phyloP scores from a whole-genome alignment of 1,284 basidiomycete genomes.

The Melampsora americana region DNA sequence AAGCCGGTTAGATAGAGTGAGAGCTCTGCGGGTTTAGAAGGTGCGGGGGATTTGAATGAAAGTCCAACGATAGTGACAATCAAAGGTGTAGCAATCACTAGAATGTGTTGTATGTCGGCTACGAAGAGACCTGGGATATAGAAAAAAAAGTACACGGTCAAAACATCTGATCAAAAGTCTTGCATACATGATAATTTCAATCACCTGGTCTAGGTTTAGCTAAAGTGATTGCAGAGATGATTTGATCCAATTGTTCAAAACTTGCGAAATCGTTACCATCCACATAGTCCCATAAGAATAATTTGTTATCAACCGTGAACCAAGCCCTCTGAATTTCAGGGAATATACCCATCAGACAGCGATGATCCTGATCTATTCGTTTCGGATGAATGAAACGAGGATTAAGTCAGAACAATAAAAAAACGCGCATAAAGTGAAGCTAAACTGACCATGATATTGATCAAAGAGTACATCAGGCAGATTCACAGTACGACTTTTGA shows the following conservation, averaged over 20 bases:
- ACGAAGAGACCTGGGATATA: slow-evolving; percentile 69
- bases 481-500: slow-evolving; percentile 68
- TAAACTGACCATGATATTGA: slow-evolving; percentile 68
- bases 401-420: too few species aligned
- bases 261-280: slow-evolving; percentile 87
- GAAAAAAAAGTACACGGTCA: neutral
- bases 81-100: slow-evolving; percentile 83
- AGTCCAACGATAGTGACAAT: slow-evolving; percentile 82
- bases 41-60: slow-evolving; percentile 60
- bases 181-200: slow-evolving; percentile 1
- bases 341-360: slow-evolving; percentile 73
- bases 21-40: slow-evolving; percentile 63
- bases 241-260: slow-evolving; percentile 84
- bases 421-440: slow-evolving; percentile 38
- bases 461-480: slow-evolving; percentile 81
- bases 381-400: slow-evolving; percentile 41
- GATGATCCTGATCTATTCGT: slow-evolving; percentile 46
- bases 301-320: slow-evolving; percentile 89
- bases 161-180: slow-evolving; percentile 6
- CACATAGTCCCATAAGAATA: slow-evolving; percentile 95
- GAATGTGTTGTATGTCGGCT: slow-evolving; percentile 81
- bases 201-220: slow-evolving; percentile 51
- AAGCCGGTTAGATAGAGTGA: slow-evolving; percentile 89
- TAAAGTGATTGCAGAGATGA: slow-evolving; percentile 66
- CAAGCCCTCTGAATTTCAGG: slow-evolving; percentile 91